phyloP scores from a whole-genome alignment of 2,329 filamentous ascomycete genomes.

The Fonsecaea nubica region DNA sequence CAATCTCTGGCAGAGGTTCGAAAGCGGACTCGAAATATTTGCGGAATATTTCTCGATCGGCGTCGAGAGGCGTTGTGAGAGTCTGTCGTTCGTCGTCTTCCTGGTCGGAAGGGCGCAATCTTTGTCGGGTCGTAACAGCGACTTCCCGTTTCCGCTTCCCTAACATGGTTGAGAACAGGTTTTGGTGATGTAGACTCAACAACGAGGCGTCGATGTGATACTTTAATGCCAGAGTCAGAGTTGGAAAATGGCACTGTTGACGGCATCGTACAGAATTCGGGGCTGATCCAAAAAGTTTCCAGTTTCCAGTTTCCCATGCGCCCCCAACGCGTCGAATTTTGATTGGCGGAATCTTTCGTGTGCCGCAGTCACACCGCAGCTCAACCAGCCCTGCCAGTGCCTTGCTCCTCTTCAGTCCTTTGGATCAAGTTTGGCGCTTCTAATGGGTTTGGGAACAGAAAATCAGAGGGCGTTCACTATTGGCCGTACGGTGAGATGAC shows the following conservation, averaged over 20 bases:
- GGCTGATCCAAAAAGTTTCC: background rate
- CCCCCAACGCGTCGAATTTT: background rate
- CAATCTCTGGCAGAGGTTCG: conserved; percentile 65
- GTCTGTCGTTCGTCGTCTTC: conserved; percentile 30
- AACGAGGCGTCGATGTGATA: background rate
- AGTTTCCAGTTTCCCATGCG: background rate
- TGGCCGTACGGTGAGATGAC: too few species aligned
- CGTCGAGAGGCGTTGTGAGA: conserved; percentile 48
- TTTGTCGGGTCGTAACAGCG: conserved; percentile 38
- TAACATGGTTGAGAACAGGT: conserved; percentile 42
- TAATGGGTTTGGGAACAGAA: too few species aligned
- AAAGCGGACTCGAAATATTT: conserved; percentile 89
- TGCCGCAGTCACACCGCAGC: background rate
- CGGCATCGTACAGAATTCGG: background rate
- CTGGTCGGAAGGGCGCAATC: conserved; percentile 32
- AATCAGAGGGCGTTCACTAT: too few species aligned
- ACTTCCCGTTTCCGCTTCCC: conserved; percentile 58
- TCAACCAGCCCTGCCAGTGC: too few species aligned
- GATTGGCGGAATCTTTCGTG: background rate
- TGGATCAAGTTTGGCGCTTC: too few species aligned
- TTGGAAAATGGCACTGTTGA: background rate
- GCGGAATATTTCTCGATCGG: conserved; percentile 76
- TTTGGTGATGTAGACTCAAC: background rate
- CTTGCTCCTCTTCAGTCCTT: too few species aligned
- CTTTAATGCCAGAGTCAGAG: background rate